Conservation (phyloP, 805 yeast species). For the Metschnikowia proteae region DNA sequence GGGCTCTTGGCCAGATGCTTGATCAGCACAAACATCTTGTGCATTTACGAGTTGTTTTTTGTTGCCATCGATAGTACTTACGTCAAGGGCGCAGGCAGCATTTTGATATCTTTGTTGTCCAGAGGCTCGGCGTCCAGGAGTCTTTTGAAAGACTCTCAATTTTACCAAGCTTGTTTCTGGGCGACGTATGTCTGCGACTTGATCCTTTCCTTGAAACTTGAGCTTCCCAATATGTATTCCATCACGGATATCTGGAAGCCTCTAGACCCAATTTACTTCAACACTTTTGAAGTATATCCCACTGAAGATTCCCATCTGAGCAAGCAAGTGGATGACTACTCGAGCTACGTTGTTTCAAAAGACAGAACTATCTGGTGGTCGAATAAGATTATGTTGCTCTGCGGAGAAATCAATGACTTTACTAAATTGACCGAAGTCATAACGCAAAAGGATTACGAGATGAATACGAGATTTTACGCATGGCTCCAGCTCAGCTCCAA, state of each 20-base stretch:
- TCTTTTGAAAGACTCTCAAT: slow-evolving; percentile 26
- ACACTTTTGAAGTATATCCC: slow-evolving; percentile 10
- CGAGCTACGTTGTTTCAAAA: slow-evolving; percentile 11
- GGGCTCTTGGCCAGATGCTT: slow-evolving; percentile 35
- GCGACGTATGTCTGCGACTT: slow-evolving; percentile 34
- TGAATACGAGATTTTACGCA: slow-evolving; percentile 21
- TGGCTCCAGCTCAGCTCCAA: slow-evolving; percentile 28
- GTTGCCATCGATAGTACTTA: slow-evolving; percentile 36
- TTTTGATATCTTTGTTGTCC: slow-evolving; percentile 28
- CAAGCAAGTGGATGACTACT: slow-evolving; percentile 6
- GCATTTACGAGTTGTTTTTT: slow-evolving; percentile 38
- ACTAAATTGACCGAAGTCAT: slow-evolving; percentile 24
- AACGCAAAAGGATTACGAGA: slow-evolving; percentile 24
- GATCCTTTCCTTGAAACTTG: slow-evolving; percentile 31
- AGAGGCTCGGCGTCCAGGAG: slow-evolving; percentile 17
- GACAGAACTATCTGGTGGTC: slow-evolving; percentile 34
- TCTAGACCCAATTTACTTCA: slow-evolving; percentile 27
- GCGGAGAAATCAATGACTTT: slow-evolving; percentile 30
- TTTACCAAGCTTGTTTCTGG: slow-evolving; percentile 36
- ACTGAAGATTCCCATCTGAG: slow-evolving; percentile 2
- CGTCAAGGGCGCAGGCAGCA: slow-evolving; percentile 35
- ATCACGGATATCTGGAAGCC: slow-evolving; percentile 30
- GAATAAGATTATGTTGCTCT: slow-evolving; percentile 27
- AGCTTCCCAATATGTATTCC: slow-evolving; percentile 31
- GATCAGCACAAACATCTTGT: slow-evolving; percentile 34